Evolutionary conservation across 345 rosid genomes (phyloP), one percentile per base, ranked within the genome.

Genomic region (Anacardium occidentale): DNA sequence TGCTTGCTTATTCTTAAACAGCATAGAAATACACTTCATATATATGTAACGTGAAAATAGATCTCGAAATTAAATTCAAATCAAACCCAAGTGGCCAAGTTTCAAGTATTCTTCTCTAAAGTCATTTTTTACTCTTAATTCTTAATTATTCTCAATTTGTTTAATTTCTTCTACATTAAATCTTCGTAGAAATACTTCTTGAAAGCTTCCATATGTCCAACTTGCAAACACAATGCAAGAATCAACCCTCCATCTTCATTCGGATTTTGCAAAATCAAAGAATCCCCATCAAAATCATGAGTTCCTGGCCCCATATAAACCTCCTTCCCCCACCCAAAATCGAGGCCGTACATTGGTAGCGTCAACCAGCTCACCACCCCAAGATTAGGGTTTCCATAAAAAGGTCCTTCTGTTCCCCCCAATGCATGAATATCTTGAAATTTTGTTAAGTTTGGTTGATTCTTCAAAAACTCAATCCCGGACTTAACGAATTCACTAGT

Each of bases 281-380:
- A 80, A 77, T 82, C 82, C 21, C 84, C 90, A 34, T 89, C 91
- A 34, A 76, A 85, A 61, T 82, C 85, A 71, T 83, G 83, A 66
- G 76, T 77, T 25, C 88, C 88, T 0, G 85, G 89, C 17, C 87
- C 89, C 77, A 81, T 82, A 66, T 83, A 82, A 13, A 85, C 52
- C 56, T 85, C 89, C 54, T 74, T 77, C 9, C 93, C 93, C 90
- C 89, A 89, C 40, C 93, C 89, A 34, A 86, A 89, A 75, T 89
- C 91, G 47, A 82, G 71, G 2, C 85, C 88, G 26, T 77, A 72
- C 8, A 86, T 82, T 1, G 93, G 89, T n/a, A 89, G 25, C 11
- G 83, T 79, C 70, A 85, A 53, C 93, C 91, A 89, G 57, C 93
- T 89, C 25, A 84, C 88, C 20, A 86, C 79, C 59, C 83, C 88